phyloP scores from a whole-genome alignment of 2,329 filamentous ascomycete species.

The Zopfia rhizophila region DNA sequence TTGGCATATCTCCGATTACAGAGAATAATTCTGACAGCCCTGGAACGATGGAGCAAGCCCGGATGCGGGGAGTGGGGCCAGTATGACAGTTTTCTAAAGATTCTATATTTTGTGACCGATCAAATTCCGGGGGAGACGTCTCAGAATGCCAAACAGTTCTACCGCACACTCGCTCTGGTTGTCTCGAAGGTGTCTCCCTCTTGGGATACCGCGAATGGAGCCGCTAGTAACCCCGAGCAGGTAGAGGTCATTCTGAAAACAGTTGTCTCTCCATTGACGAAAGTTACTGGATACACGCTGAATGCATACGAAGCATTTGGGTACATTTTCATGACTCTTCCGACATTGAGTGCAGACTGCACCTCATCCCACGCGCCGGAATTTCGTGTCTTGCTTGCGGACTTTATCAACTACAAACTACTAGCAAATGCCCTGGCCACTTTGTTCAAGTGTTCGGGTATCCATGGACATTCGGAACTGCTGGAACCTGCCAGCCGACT shows the following conservation, averaged over 20 bases:
- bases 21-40: constrained; percentile 48
- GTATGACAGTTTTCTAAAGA: constrained; percentile 24
- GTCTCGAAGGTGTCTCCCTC: constrained; percentile 24
- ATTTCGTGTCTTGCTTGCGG: constrained; percentile 53
- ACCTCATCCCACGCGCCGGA: constrained; percentile 30
- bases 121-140: constrained; percentile 48
- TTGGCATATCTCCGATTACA: constrained; percentile 55
- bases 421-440: constrained; percentile 46
- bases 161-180: constrained; percentile 41
- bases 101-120: constrained; percentile 42
- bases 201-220: constrained; percentile 11
- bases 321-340: constrained; percentile 56
- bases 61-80: constrained; percentile 22
- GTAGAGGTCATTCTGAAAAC: constrained; percentile 33
- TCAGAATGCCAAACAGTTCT: constrained; percentile 43
- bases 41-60: constrained; percentile 36
- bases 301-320: constrained; percentile 53
- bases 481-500: constrained; percentile 57
- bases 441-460: constrained; percentile 36
- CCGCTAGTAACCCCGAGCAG: neutral
- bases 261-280: constrained; percentile 41
- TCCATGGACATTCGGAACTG: constrained; percentile 37
- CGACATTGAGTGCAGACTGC: constrained; percentile 43
- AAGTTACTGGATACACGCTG: constrained; percentile 46
- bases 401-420: constrained; percentile 63